Percentiles rank a stretch among this genome's conserved stretches.
Conservation (phyloP, 2,329 filamentous ascomycete genomes). For the Trichoderma koningiopsis region DNA sequence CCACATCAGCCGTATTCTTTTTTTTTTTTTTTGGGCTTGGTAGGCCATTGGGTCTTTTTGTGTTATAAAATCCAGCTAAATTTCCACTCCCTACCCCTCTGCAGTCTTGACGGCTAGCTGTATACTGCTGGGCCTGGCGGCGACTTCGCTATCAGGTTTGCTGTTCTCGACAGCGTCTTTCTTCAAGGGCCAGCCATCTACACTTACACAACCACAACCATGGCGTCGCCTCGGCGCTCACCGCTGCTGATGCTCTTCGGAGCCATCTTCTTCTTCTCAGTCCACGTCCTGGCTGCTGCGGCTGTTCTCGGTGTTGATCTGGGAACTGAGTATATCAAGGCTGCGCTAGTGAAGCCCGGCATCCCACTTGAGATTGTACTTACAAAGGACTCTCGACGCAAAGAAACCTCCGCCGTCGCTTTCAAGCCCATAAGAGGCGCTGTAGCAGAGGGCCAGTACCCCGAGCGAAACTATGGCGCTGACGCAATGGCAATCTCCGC, state of each 20-base stretch:
- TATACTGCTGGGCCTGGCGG: constrained; percentile 16
- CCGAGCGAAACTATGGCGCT: constrained; percentile 88
- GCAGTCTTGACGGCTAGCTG: neutral
- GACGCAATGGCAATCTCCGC: constrained; percentile 86
- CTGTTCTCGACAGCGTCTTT: constrained; percentile 25
- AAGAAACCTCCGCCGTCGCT: constrained; percentile 86
- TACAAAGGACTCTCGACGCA: constrained; percentile 95
- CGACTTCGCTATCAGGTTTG: constrained; percentile 20
- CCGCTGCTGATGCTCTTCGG: constrained; percentile 45
- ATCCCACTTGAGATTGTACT: constrained; percentile 97
- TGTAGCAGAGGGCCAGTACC: constrained; percentile 67
- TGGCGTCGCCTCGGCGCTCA: constrained; percentile 41
- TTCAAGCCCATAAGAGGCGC: constrained; percentile 81
- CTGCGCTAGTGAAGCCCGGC: constrained; percentile 91
- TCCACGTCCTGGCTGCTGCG: constrained; percentile 56
- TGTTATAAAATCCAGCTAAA: constrained; percentile 19
- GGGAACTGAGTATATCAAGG: constrained; percentile 96
- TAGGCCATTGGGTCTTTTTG: constrained; percentile 21
- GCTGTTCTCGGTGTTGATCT: constrained; percentile 92
- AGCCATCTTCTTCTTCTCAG: constrained; percentile 41
- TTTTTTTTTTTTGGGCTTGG: constrained; percentile 26
- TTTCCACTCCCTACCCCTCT: neutral
- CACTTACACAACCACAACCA: constrained; percentile 34
- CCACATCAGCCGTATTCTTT: constrained; percentile 40
- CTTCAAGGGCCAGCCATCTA: neutral